Conservation (phyloP, 2,329 filamentous ascomycete species). For the Beauveria caledonica region DNA sequence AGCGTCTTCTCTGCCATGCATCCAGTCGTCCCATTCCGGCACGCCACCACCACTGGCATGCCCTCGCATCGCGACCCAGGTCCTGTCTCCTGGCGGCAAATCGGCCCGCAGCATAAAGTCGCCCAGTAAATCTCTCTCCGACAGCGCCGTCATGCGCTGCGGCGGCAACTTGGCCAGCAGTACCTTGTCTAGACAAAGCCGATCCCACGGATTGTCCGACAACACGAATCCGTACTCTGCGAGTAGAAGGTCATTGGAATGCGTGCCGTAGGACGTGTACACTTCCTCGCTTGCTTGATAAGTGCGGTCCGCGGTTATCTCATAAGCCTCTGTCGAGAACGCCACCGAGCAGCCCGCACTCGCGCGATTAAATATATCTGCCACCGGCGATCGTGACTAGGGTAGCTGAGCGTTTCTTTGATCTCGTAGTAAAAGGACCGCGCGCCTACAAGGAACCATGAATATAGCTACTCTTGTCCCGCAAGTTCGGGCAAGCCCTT, state of each 20-base stretch:
- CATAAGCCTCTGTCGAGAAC: slow-evolving; percentile 43
- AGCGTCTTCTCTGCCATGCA: neutral
- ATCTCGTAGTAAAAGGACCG: slow-evolving; percentile 46
- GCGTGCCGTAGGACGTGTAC: slow-evolving; percentile 59
- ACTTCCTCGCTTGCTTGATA: slow-evolving; percentile 57
- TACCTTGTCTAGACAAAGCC: neutral
- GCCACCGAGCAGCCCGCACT: slow-evolving; percentile 42
- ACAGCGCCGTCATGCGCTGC: neutral
- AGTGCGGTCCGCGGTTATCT: slow-evolving; percentile 40
- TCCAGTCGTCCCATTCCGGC: neutral
- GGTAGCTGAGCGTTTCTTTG: slow-evolving; percentile 28
- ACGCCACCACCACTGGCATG: neutral
- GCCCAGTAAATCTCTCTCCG: neutral
- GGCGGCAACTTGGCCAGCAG: neutral
- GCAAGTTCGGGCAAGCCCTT: slow-evolving; percentile 18
- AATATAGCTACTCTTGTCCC: slow-evolving; percentile 33
- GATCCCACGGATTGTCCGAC: slow-evolving; percentile 37
- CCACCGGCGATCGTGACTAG: slow-evolving; percentile 52
- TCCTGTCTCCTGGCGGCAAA: neutral
- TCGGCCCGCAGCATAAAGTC: neutral
- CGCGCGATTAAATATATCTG: slow-evolving; percentile 57
- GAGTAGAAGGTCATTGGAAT: slow-evolving; percentile 65
- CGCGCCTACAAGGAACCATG: slow-evolving; percentile 48
- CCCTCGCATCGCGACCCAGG: neutral
- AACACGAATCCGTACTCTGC: slow-evolving; percentile 54